phyloP scores from a whole-genome alignment of 352 stramenopile species.

The Detonula confervacea region DNA sequence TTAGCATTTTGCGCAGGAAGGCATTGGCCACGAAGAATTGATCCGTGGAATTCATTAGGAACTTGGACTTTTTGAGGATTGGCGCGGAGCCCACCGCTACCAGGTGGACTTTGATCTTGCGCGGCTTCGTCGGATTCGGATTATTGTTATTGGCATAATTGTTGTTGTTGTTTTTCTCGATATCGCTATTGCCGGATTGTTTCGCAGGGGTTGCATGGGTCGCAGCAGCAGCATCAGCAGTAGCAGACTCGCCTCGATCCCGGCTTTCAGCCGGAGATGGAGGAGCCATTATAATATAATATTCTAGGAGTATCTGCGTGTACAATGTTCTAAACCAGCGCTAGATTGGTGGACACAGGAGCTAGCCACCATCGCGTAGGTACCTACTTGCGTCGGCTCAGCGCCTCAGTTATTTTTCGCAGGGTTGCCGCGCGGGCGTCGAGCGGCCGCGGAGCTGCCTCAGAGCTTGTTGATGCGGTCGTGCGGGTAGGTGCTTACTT shows the following conservation, averaged over 20 bases:
- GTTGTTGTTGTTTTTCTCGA: not conserved
- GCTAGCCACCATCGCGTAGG: too few relatives aligned
- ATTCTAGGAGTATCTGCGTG: too few relatives aligned
- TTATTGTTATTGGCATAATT: conserved; percentile 14
- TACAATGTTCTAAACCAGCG: too few relatives aligned
- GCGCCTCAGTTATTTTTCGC: too few relatives aligned
- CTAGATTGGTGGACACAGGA: too few relatives aligned
- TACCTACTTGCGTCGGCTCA: too few relatives aligned
- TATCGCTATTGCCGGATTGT: conserved; percentile 16
- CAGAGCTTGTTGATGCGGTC: too few relatives aligned
- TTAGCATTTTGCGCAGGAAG: conserved; percentile 80
- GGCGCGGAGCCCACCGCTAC: conserved; percentile 79
- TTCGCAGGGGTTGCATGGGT: not conserved
- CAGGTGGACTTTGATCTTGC: conserved; percentile 85
- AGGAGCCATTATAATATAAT: too few relatives aligned
- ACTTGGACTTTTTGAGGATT: conserved; percentile 86
- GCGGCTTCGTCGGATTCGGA: conserved; percentile 1
- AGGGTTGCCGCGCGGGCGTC: too few relatives aligned
- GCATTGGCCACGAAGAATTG: conserved; percentile 65
- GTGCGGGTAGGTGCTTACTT: too few relatives aligned
- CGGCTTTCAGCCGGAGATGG: not conserved
- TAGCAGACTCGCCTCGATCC: not conserved
- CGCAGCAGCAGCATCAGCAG: too few relatives aligned
- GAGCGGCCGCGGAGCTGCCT: too few relatives aligned
- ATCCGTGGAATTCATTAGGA: conserved; percentile 72